Evolutionary conservation across 2,329 filamentous ascomycete genomes (phyloP), one percentile per base, ranked within the genome.

Genomic region (Fusarium sp.): DNA sequence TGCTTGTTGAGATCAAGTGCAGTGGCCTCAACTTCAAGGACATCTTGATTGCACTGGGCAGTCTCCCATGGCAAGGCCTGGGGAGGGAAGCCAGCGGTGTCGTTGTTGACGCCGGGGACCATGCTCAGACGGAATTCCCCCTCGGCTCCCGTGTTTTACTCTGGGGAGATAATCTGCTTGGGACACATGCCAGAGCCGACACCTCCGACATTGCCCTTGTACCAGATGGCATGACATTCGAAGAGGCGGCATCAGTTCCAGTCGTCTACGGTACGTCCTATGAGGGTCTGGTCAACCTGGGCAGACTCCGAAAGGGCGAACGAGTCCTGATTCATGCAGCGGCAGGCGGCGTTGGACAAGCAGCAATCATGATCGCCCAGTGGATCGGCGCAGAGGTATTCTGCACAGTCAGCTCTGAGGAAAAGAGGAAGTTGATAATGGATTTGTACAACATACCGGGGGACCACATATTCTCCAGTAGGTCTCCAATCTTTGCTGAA

Each of bases 251-350:
- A 1, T 50, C 56, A 13, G 54, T 65, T 48, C 50, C 56, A 6
- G 43, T 61, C 13, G 55, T 55, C 52, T 46, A 60, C 6, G 51
- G 50, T 5, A 65, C 62, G 7, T 58, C 62, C 13, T 57, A 46
- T 43, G 58, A 66, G n/a, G 53, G 50, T n/a, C 52, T 62, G 6
- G 50, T 51, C 3, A 58, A 62, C 10, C 61, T 61, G 16, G 62
- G 58, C 15, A 44, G 53, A 7, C 48, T 58, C 15, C 40, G 46
- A 27, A 18, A 50, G 41, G 62, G 58, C 12, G 53, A 80, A 53
- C 66, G 59, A 7, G 71, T 81, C 1, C 74, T 82, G 3, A 77
- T 80, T 43, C 79, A 66, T 36, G 53, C 62, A 16, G 58, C 59
- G 11, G 52, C 62, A 9, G 62, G 62, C 39, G 58, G 58, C 13